Evolutionary conservation across 768 basidiomycete genomes (phyloP).

Genomic region (Xerocomus spinulosus): DNA sequence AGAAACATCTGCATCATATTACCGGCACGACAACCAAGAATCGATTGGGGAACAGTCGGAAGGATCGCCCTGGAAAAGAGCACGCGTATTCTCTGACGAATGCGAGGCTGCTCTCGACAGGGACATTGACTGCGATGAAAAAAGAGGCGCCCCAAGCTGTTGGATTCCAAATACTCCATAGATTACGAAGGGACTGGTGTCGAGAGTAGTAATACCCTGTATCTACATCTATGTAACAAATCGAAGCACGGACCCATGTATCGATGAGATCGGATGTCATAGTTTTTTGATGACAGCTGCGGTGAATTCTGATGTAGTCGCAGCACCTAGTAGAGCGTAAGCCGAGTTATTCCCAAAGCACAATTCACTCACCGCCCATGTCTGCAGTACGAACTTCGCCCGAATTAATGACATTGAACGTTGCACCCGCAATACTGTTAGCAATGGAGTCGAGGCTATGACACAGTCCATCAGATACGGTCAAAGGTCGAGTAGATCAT

Average conservation of each 20-base stretch:
- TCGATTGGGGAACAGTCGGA: constrained; percentile 5
- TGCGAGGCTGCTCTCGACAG: constrained; percentile 44
- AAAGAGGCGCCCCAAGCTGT: neutral
- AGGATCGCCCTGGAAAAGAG: constrained; percentile 39
- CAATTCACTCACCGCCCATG: constrained; percentile 73
- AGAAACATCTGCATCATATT: constrained; percentile 9
- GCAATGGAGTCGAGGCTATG: constrained; percentile 85
- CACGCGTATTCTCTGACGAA: constrained; percentile 44
- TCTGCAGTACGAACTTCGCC: constrained; percentile 90
- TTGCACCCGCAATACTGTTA: constrained; percentile 87
- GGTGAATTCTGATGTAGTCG: constrained; percentile 94
- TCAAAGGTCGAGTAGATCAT: constrained; percentile 10
- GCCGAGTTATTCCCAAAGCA: neutral
- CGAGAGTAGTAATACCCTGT: constrained; percentile 11
- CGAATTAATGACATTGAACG: constrained; percentile 87
- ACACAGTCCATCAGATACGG: constrained; percentile 2
- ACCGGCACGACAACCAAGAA: constrained; percentile 2
- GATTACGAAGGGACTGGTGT: constrained; percentile 16
- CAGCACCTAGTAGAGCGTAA: constrained; percentile 52
- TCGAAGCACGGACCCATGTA: constrained; percentile 3
- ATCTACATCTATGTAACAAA: constrained; percentile 25
- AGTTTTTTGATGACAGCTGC: constrained; percentile 84
- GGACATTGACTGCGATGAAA: neutral
- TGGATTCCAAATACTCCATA: neutral
- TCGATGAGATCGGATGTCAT: constrained; percentile 23